Base-by-base conservation (phyloP, 2,329 filamentous ascomycete genomes). In the Trichoderma polysporum region DNA sequence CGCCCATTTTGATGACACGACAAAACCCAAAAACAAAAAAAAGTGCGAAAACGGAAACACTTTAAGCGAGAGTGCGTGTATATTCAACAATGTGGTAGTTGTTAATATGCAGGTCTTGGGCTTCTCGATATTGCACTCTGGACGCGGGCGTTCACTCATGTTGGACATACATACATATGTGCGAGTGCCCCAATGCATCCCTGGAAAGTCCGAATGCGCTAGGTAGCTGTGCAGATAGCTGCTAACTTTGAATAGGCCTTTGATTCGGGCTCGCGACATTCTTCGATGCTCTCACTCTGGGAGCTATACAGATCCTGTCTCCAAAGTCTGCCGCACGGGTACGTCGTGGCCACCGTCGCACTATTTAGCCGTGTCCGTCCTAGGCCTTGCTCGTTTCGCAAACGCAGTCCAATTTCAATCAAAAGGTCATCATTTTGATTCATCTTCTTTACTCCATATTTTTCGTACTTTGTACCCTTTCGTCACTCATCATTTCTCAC, bases 131-230 rank as follows among this genome's bases (percentile, higher is more conserved):
- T 25, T 50, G 58, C 58, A n/a, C 29, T 53, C 45, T 53, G 19
- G 59, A 53, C 47, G 59, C 35, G 35, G 29, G 17, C 47, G 33
- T 52, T 31, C 33, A 31, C 31, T 63, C 60, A 63, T 63, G 60
- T 63, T 63, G 60, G 60, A 63, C 60, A 63, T 63, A 45, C 60
- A 63, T 54, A 63, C 60, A 63, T 63, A 54, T 63, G 60, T 45
- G 45, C 60, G 25, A 45, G 27, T 63, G 33, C 60, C 60, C 60
- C 49, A n/a, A 63, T 63, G 35, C 25, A n/a, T 53, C 60, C 35
- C 33, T 45, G 33, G 17, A 39, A 63, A 39, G 60, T 17, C 31
- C 60, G 25, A 33, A 29, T 39, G 10, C 47, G 35, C 35, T 39
- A 54, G n/a, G n/a, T n/a, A 31, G 49, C n/a, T 22, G 15, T 54